These are phyloP conservation scores for Fusarium irregulare DNA, from an alignment of 2,329 filamentous ascomycete genomes.

Conservation along the genomic window DNA sequence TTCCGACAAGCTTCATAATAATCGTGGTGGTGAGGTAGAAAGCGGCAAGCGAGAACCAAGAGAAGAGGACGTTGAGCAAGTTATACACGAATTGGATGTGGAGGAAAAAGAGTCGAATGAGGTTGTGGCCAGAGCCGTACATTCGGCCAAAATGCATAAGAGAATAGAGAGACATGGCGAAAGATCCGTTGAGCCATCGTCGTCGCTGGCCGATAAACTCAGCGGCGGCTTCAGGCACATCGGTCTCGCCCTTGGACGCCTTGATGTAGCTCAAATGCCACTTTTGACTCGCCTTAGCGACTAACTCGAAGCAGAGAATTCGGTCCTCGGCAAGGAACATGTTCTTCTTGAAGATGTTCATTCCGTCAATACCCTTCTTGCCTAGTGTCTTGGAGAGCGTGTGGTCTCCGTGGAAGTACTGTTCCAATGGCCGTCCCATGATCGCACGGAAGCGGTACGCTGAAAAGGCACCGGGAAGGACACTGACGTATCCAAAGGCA, in stretches of 20 bases:
- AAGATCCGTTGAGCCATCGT: slow-evolving; percentile 43
- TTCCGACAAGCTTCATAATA: slow-evolving; percentile 43
- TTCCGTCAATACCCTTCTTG: slow-evolving; percentile 44
- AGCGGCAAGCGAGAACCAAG: slow-evolving; percentile 40
- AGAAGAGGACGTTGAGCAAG: slow-evolving; percentile 41
- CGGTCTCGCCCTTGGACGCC: slow-evolving; percentile 43
- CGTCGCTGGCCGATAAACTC: slow-evolving; percentile 43
- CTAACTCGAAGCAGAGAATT: slow-evolving; percentile 43
- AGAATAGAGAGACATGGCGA: slow-evolving; percentile 43
- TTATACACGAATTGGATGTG: slow-evolving; percentile 43
- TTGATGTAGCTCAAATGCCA: slow-evolving; percentile 46
- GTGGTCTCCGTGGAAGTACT: slow-evolving; percentile 44
- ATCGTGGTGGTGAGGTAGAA: slow-evolving; percentile 42
- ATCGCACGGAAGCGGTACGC: slow-evolving; percentile 43
- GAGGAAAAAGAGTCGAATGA: slow-evolving; percentile 41
- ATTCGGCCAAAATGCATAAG: slow-evolving; percentile 42
- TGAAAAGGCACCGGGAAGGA: slow-evolving; percentile 42
- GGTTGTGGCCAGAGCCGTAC: slow-evolving; percentile 40
- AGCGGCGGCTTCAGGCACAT: slow-evolving; percentile 41
- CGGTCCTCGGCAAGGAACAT: slow-evolving; percentile 44
- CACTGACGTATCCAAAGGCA: slow-evolving; percentile 44
- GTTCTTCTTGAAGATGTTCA: slow-evolving; percentile 47
- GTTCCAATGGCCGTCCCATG: slow-evolving; percentile 41
- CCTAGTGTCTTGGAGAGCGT: slow-evolving; percentile 42
- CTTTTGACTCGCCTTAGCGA: slow-evolving; percentile 43